These are phyloP conservation scores for Capsicum baccatum DNA, from an alignment of 257 asterid genomes.

Conservation along the genomic window DNA sequence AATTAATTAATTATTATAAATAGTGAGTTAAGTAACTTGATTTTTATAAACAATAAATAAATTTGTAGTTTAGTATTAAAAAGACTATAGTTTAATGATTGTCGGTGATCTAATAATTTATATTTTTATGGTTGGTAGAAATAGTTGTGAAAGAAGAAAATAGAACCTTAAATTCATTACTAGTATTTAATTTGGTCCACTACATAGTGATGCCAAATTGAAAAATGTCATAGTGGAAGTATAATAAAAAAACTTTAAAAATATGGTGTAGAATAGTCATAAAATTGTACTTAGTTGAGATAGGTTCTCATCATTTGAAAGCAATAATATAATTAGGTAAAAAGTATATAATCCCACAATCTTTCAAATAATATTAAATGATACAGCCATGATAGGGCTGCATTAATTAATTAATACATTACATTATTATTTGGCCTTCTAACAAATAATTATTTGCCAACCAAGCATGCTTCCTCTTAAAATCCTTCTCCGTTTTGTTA, in stretches of 20 bases:
- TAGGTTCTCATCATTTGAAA: slow-evolving; percentile 39
- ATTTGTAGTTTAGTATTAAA: no score
- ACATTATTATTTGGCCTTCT: slow-evolving; percentile 1
- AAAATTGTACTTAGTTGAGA: slow-evolving; percentile 31
- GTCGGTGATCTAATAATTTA: no score
- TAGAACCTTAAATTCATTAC: neutral
- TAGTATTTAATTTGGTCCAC: neutral
- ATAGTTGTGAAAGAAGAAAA: neutral
- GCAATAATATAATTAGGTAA: slow-evolving; percentile 46
- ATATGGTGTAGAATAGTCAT: neutral
- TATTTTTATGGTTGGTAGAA: no score
- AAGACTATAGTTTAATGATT: no score
- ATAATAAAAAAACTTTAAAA: neutral
- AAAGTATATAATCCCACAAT: slow-evolving; percentile 14
- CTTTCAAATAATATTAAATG: slow-evolving; percentile 23
- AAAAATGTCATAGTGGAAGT: neutral
- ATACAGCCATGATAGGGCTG: neutral
- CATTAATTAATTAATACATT: slow-evolving; percentile 1
- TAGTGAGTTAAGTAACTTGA: no score
- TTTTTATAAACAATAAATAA: no score
- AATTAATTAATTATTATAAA: no score
- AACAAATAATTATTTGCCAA: slow-evolving; percentile 16
- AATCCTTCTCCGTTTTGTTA: neutral
- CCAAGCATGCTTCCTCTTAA: slow-evolving; percentile 6
- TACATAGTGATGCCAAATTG: neutral